Base-by-base conservation (phyloP, 2,329 filamentous ascomycete genomes). In the Apiospora kogelbergensis region DNA sequence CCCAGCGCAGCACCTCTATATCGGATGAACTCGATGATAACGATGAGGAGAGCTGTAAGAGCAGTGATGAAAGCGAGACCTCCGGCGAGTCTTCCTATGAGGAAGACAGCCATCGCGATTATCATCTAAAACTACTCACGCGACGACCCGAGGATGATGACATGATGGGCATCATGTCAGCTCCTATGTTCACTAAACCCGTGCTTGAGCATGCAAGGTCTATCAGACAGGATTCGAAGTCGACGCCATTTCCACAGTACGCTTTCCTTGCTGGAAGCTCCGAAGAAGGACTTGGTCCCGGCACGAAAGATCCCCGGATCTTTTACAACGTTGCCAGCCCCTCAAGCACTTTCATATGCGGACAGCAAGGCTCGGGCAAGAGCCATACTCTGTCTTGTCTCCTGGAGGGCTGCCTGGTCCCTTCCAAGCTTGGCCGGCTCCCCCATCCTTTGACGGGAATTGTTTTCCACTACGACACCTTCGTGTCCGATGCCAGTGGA, bases 391-490 rank as follows among this genome's bases (percentile, higher is more conserved):
- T 90, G 0, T 85, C 85, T 0, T 88, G 84, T 65, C 71, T 88
- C 0, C 74, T 88, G 0, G 89, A 91, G 73, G 89, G 88, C 71
- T 89, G 85, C 44, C 78, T 91, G 0, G 77, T 88, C 0, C 72
- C 76, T 0, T 85, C 81, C 0, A 73, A 76, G 0, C 79, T 85
- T 0, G 86, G 84, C 7, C 74, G 77, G 0, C 79, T 90, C 1
- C 81, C 82, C 0, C 79, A 79, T 0, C 88, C 89, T 0, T 78
- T 91, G 0, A 87, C 88, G 0, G 89, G 87, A 0, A 78, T 92
- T 0, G 85, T 92, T 0, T 91, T 92, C 65, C 89, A 92, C 71
- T 92, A 90, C 69, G 88, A 90, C 71, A 84, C 83, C 0, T 88
- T 87, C 70, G 81, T 83, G 13, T 86, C 83, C 0, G 83, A 86